A percentile compares a stretch with the other conserved stretches of the same genome.
phyloP scores from a whole-genome alignment of 371 early-diverging fungal species.

The Mortierella sp. region DNA sequence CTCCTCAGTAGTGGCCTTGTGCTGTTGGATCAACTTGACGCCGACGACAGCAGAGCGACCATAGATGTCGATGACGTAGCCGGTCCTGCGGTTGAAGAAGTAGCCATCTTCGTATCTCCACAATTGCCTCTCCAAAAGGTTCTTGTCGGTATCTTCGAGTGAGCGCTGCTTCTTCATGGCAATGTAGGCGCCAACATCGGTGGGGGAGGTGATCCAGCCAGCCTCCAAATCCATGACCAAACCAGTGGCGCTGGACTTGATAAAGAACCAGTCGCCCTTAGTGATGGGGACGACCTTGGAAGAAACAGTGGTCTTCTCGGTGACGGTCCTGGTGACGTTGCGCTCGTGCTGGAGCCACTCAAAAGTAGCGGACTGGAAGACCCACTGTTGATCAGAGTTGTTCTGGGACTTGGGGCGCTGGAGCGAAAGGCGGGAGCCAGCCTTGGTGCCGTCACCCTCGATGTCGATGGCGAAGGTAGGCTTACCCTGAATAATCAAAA shows the following conservation, averaged over 20 bases:
- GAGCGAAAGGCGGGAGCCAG: slow-evolving; percentile 49
- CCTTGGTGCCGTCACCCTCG: slow-evolving; percentile 52
- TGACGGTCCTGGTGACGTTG: slow-evolving; percentile 17
- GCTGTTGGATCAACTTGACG: slow-evolving; percentile 51
- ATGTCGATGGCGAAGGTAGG: slow-evolving; percentile 65
- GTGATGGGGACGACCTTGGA: slow-evolving; percentile 37
- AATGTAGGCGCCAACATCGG: slow-evolving; percentile 54
- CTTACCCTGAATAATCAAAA: slow-evolving; percentile 59
- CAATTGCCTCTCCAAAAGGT: slow-evolving; percentile 60
- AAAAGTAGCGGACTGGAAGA: slow-evolving; percentile 37
- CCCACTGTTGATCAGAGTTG: slow-evolving; percentile 53
- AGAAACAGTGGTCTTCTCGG: neutral
- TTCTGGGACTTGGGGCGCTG: slow-evolving; percentile 54
- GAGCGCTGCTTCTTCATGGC: slow-evolving; percentile 57
- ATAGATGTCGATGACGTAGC: slow-evolving; percentile 66
- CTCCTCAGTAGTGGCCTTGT: slow-evolving; percentile 44
- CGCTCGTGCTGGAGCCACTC: slow-evolving; percentile 36
- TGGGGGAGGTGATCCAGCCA: slow-evolving; percentile 56
- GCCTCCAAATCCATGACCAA: slow-evolving; percentile 55
- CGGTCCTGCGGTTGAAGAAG: slow-evolving; percentile 66
- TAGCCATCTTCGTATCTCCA: slow-evolving; percentile 70
- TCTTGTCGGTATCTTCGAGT: slow-evolving; percentile 41
- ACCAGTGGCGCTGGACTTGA: slow-evolving; percentile 45
- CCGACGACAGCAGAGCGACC: slow-evolving; percentile 54
- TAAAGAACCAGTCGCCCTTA: slow-evolving; percentile 55